Percentiles rank a stretch among this genome's conserved stretches.
Conservation (phyloP, 2,329 filamentous ascomycete species). For the Sporothrix inflata region DNA sequence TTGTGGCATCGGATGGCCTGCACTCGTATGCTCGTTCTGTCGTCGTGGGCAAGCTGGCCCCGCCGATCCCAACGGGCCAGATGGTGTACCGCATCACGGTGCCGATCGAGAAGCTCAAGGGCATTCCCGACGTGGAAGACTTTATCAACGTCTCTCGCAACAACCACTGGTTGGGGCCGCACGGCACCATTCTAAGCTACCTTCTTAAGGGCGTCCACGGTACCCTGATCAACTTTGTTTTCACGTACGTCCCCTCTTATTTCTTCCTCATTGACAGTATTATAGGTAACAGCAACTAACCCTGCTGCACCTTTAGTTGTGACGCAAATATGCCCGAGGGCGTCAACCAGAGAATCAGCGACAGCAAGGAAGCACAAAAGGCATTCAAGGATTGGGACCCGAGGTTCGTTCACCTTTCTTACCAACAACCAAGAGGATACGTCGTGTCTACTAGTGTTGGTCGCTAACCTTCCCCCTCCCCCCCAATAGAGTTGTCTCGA, state of each 20-base stretch:
- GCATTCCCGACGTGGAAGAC: constrained; percentile 48
- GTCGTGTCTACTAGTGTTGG: too few relatives aligned
- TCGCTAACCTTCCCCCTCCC: too few relatives aligned
- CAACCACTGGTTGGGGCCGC: constrained; percentile 57
- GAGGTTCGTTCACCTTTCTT: constrained; percentile 7
- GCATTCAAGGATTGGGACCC: constrained; percentile 32
- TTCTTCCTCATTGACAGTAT: too few relatives aligned
- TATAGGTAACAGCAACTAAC: too few relatives aligned
- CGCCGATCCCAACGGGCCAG: constrained; percentile 48
- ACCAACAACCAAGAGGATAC: too few relatives aligned
- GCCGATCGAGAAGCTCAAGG: constrained; percentile 36
- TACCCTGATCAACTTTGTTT: constrained; percentile 30
- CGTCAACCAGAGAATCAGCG: constrained; percentile 24
- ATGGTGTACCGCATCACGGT: constrained; percentile 54
- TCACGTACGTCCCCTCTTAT: too few relatives aligned
- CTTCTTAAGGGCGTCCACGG: constrained; percentile 28
- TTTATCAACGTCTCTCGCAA: constrained; percentile 54
- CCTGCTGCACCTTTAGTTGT: constrained; percentile 24
- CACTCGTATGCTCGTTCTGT: constrained; percentile 28
- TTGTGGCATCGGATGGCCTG: constrained; percentile 31
- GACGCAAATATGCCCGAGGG: constrained; percentile 28
- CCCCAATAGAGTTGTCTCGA: not conserved
- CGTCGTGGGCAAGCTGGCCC: constrained; percentile 25
- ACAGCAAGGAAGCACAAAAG: constrained; percentile 22
- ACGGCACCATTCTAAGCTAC: constrained; percentile 36